Conservation (phyloP, 768 basidiomycete genomes). For the Cubamyces lactineus region DNA sequence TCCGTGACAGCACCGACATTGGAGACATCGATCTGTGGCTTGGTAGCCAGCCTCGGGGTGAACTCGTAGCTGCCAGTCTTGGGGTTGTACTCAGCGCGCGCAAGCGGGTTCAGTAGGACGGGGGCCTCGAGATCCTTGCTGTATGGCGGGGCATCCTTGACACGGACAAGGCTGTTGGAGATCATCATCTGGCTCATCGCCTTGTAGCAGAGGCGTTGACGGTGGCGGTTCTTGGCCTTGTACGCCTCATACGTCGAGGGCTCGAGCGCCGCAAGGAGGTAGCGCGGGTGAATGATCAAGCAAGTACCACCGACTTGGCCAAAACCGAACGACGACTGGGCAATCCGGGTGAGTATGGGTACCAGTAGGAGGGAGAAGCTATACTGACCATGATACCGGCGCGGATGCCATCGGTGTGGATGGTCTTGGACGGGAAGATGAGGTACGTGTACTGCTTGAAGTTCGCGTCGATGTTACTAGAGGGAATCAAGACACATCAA, state of each 20-base stretch:
- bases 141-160: constrained; percentile 95
- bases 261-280: constrained; percentile 83
- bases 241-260: constrained; percentile 81
- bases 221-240: constrained; percentile 63
- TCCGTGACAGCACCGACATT: constrained; percentile 71
- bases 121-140: constrained; percentile 80
- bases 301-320: constrained; percentile 97
- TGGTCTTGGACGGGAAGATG: constrained; percentile 97
- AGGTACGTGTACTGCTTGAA: constrained; percentile 89
- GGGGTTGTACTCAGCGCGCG: constrained; percentile 76
- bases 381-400: constrained; percentile 80
- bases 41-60: constrained; percentile 60
- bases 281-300: constrained; percentile 87
- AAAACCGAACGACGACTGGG: constrained; percentile 92
- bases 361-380: not conserved
- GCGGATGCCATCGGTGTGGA: constrained; percentile 90
- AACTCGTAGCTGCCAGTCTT: constrained; percentile 91
- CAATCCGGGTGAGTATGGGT: constrained; percentile 18
- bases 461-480: constrained; percentile 88
- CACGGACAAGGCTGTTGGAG: constrained; percentile 87
- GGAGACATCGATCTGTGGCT: constrained; percentile 54
- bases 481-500: constrained; percentile 1
- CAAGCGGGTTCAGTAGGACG: constrained; percentile 91
- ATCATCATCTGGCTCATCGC: constrained; percentile 97
- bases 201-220: constrained; percentile 77